Base-by-base conservation (phyloP, 257 asterid genomes). In the Orobanche coerulescens region DNA sequence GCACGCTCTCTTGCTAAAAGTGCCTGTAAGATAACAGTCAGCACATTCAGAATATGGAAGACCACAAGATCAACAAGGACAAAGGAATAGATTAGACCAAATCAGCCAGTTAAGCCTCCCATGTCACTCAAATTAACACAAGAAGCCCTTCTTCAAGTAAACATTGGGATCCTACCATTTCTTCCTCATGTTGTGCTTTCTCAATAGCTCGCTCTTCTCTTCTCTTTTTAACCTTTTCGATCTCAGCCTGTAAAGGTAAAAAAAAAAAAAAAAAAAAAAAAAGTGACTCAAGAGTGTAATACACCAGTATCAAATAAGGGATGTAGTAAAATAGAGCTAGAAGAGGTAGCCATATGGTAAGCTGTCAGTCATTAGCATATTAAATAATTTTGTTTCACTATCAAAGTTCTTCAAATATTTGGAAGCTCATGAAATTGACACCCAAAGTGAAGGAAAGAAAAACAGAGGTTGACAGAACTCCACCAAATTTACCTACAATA, bases 111-210 rank as follows among this genome's bases (percentile, higher is more conserved):
- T 24, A 61, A 51, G 56, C 53, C 36, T 16, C 58, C 42, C 13
- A 52, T 13, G 37, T 42, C 67, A 64, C n/a, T n/a, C n/a, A n/a
- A n/a, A 67, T 65, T 25, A 51, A 66, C 33, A 61, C 19, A 64
- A 46, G 65, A 55, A 30, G 8, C 1, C 42, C 22, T 23, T 49
- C 64, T 56, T 43, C 12, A 28, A 19, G 40, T 6, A 68, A 62
- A 24, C 56, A 66, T 63, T 42, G 59, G 65, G 39, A 70, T 61
- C 66, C 0, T 79, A 86, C 95, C 95, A 93, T 83, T 76, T 93
- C 98, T 79, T 93, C 98, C 78, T 93, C 97, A 23, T 81, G 95
- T 47, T 84, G 98, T 18, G 98, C 98, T 78, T 92, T 92, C 74
- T 92, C 97, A 34, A 88, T 64, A 8, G 96, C 98, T 67, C 98